phyloP scores from a whole-genome alignment of 495 filamentous ascomycete species.

The Aspergillus coremiiformis region DNA sequence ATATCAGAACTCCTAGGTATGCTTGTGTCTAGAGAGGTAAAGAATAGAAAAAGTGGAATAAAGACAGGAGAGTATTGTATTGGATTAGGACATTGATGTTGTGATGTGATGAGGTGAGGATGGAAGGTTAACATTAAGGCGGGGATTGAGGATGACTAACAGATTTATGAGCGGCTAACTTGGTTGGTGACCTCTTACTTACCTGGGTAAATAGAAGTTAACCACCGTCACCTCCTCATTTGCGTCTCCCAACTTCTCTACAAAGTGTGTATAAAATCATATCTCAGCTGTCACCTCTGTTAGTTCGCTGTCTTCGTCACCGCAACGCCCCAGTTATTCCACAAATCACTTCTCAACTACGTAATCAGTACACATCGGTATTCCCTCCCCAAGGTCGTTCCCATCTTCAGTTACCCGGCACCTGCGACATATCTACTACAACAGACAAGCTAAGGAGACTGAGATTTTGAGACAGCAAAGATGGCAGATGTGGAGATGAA shows the following conservation, averaged over 20 bases:
- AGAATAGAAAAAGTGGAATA: slow-evolving; percentile 1
- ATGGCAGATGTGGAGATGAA: slow-evolving; percentile 99
- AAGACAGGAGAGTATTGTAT: slow-evolving; percentile 12
- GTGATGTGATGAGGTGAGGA: slow-evolving; percentile 8
- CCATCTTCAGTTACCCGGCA: background rate
- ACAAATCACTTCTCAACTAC: slow-evolving; percentile 3
- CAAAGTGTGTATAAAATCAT: background rate
- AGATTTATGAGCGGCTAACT: background rate
- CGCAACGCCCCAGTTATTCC: background rate
- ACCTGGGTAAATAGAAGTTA: no score
- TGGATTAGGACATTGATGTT: slow-evolving; percentile 4
- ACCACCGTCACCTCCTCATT: no score
- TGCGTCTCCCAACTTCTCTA: background rate
- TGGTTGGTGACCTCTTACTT: no score
- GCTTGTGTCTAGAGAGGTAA: slow-evolving; percentile 15
- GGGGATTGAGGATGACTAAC: slow-evolving; percentile 13
- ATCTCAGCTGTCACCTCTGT: slow-evolving; percentile 1
- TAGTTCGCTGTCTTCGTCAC: background rate
- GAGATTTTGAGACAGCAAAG: slow-evolving; percentile 7
- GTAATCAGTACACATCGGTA: slow-evolving; percentile 12
- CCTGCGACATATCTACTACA: background rate
- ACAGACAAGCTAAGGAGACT: background rate
- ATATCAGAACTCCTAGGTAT: slow-evolving; percentile 13
- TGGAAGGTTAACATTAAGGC: background rate
- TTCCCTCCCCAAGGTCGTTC: slow-evolving; percentile 8